Percentiles rank a stretch among this genome's conserved stretches.
These are phyloP conservation scores for Cryphonectria radicalis DNA, from an alignment of 2,329 filamentous ascomycete genomes.

Conservation along the genomic window DNA sequence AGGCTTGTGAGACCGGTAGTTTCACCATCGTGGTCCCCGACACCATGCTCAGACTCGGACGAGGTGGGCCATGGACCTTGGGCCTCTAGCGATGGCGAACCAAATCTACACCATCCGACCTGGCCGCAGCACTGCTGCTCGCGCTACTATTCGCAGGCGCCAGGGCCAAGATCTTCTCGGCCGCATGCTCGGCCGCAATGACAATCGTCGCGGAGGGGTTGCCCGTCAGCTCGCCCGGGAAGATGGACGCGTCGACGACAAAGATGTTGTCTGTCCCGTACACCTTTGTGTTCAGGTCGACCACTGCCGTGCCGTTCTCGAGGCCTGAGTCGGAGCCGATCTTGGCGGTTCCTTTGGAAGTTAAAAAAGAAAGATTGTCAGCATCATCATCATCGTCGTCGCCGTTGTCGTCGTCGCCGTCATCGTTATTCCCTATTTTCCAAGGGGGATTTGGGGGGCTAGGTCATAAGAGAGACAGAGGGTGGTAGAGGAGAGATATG, in stretches of 20 bases:
- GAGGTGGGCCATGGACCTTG: background rate
- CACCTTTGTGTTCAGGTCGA: constrained; percentile 29
- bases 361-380: background rate
- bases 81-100: background rate
- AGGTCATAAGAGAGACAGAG: too few species aligned
- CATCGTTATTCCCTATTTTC: too few species aligned
- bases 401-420: background rate
- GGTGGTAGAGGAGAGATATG: background rate
- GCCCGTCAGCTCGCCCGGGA: constrained; percentile 27
- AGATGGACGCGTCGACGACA: constrained; percentile 29
- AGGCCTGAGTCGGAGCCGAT: constrained; percentile 28
- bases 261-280: constrained; percentile 30
- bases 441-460: too few species aligned
- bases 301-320: constrained; percentile 26
- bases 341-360: constrained; percentile 25
- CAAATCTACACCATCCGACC: background rate
- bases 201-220: constrained; percentile 29
- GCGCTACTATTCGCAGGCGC: background rate
- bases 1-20: background rate
- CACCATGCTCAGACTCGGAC: background rate
- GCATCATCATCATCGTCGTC: background rate
- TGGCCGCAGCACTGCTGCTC: background rate
- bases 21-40: background rate
- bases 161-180: constrained; percentile 27
- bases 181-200: constrained; percentile 25